Conservation (phyloP, 768 basidiomycete species). For the Lactifluus rugatus region DNA sequence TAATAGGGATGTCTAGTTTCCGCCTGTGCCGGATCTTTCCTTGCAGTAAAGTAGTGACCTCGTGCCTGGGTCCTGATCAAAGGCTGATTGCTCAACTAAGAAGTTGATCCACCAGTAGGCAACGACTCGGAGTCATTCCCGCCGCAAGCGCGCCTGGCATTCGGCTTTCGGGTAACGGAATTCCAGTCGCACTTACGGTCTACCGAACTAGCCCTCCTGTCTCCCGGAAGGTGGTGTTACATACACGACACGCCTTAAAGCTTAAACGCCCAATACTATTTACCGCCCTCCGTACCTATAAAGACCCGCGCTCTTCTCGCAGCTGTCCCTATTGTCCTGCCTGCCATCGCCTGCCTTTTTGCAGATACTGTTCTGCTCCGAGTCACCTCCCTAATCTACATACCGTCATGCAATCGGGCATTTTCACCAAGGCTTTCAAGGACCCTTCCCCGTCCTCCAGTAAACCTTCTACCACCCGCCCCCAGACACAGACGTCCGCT, state of each 20-base stretch:
- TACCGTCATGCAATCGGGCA: neutral
- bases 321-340: neutral
- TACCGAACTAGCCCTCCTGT: neutral
- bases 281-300: conserved; percentile 4
- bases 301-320: conserved; percentile 1
- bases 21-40: conserved; percentile 5
- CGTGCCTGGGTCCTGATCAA: neutral
- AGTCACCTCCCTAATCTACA: neutral
- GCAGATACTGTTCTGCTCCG: neutral
- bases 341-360: neutral
- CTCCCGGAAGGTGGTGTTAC: conserved; percentile 4
- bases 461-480: conserved; percentile 4
- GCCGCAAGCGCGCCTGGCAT: neutral
- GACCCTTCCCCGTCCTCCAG: conserved; percentile 9
- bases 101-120: neutral
- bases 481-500: conserved; percentile 12
- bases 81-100: neutral
- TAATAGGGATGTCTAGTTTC: neutral
- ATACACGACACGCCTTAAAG: neutral
- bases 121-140: neutral
- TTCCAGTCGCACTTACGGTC: neutral
- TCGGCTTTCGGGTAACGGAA: neutral
- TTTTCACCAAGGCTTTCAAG: conserved; percentile 1
- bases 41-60: neutral
- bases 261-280: conserved; percentile 11